Conservation (phyloP, 176 grass and related monocot genomes). For the Chloris gayana region DNA sequence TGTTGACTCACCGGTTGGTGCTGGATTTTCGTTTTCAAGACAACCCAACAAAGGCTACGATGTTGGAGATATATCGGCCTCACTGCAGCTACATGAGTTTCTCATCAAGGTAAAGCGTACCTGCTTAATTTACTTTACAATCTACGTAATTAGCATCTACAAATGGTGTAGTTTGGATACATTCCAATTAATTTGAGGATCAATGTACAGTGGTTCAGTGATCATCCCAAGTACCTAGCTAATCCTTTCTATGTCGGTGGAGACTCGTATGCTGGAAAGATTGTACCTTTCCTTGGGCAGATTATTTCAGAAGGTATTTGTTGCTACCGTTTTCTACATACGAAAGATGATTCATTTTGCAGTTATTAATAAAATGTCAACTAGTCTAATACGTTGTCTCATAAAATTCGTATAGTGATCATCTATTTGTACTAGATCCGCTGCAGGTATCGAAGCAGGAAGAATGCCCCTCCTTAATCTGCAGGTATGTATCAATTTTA, state of each 20-base stretch:
- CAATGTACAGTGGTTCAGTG: conserved; percentile 49
- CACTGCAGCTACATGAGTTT: conserved; percentile 46
- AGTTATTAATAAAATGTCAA: background rate
- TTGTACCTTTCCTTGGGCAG: conserved; percentile 43
- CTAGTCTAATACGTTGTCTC: background rate
- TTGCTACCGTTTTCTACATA: background rate
- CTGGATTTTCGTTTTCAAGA: conserved; percentile 67
- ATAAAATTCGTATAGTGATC: background rate
- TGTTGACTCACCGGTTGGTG: conserved; percentile 71
- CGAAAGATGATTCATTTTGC: no score
- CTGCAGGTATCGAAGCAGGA: conserved; percentile 34
- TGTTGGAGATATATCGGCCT: conserved; percentile 39
- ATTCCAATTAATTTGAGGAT: background rate
- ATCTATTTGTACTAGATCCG: background rate
- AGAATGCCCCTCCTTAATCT: conserved; percentile 13
- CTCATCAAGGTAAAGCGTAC: conserved; percentile 54
- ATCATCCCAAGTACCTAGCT: conserved; percentile 41
- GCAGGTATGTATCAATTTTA: background rate
- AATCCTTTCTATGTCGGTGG: conserved; percentile 67
- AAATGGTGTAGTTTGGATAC: no score
- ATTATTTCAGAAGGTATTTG: conserved; percentile 55
- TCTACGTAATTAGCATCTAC: background rate
- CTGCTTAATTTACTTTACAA: background rate
- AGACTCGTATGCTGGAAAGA: conserved; percentile 57
- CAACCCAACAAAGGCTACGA: conserved; percentile 58